Conservation (phyloP, 345 rosid species). For the Citrus unshiu region DNA sequence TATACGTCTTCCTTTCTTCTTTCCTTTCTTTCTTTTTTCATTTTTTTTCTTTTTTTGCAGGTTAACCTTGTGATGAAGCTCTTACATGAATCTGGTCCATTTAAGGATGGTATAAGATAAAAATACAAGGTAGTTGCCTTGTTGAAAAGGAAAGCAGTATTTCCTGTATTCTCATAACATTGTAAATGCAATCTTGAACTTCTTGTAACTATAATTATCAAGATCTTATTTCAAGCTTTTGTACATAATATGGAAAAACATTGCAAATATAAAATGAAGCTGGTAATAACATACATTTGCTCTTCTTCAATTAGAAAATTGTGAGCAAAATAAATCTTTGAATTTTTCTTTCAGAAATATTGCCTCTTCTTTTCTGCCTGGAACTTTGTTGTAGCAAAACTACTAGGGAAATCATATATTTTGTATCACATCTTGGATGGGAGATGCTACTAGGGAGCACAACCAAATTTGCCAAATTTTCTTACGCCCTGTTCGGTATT, state of each 20-base stretch:
- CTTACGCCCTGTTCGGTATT: accelerated
- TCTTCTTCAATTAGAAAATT: no score
- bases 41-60: conserved; percentile 27
- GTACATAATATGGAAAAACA: background rate
- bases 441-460: no score
- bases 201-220: background rate
- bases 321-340: no score
- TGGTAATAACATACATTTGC: no score
- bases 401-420: no score
- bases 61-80: conserved; percentile 66
- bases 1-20: background rate
- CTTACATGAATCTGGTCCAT: conserved; percentile 72
- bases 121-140: conserved; percentile 5
- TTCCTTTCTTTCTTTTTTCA: background rate
- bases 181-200: conserved; percentile 1
- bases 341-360: no score
- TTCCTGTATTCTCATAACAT: background rate
- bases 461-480: no score
- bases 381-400: no score
- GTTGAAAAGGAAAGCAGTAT: background rate
- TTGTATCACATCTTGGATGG: no score
- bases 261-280: background rate
- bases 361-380: no score
- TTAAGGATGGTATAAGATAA: conserved; percentile 57
- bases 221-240: background rate